Evolutionary conservation across 768 basidiomycete species (phyloP).

Genomic region (Collybiopsis confluens): DNA sequence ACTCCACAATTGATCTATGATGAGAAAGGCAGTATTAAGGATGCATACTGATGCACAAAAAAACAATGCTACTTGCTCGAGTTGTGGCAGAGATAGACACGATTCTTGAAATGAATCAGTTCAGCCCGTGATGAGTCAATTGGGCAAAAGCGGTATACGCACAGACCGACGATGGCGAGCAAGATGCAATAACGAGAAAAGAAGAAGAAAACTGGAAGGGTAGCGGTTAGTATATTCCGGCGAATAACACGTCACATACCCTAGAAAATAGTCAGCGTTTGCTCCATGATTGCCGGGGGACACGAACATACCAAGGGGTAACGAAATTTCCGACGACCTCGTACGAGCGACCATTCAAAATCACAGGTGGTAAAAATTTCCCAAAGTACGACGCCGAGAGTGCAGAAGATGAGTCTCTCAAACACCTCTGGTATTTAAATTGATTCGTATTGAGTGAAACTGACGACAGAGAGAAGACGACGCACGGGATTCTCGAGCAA

Average conservation of each 20-base stretch:
- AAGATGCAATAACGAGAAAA: conserved; percentile 70
- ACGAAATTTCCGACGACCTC: conserved; percentile 51
- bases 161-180: conserved; percentile 50
- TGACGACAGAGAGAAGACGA: background rate
- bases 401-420: conserved; percentile 53
- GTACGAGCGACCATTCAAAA: conserved; percentile 67
- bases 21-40: background rate
- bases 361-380: conserved; percentile 58
- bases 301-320: conserved; percentile 61
- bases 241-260: background rate
- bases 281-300: background rate
- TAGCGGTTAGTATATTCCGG: background rate
- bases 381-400: conserved; percentile 67
- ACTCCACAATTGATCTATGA: conserved; percentile 56
- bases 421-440: conserved; percentile 42
- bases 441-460: background rate
- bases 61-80: conserved; percentile 15
- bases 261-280: background rate
- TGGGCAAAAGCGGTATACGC: background rate
- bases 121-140: background rate
- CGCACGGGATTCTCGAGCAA: conserved; percentile 38
- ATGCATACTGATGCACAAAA: background rate
- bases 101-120: conserved; percentile 35
- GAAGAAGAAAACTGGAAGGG: conserved; percentile 53
- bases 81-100: conserved; percentile 50